A percentile compares a stretch with the other conserved stretches of the same genome.
Conservation (phyloP, 352 stramenopile species). For the Globisporangium carolinianum region DNA sequence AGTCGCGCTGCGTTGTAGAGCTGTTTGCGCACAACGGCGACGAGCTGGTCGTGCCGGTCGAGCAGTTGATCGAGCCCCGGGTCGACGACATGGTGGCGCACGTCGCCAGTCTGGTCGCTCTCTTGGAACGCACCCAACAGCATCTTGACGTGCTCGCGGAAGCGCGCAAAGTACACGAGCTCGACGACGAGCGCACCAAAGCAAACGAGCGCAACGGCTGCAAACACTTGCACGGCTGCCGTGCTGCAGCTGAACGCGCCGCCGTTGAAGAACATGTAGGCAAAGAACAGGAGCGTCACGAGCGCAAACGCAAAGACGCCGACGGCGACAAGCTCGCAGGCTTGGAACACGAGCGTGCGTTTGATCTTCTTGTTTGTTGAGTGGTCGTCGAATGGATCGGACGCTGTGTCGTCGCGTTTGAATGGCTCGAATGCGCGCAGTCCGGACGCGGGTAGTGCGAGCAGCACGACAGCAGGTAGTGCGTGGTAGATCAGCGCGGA, state of each 20-base stretch:
- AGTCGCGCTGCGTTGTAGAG: conserved; percentile 70
- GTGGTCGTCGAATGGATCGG: conserved; percentile 31
- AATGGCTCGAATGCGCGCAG: conserved; percentile 70
- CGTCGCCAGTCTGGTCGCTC: conserved; percentile 64
- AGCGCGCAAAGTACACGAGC: conserved; percentile 64
- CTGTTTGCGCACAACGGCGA: conserved; percentile 52
- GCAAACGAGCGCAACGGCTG: conserved; percentile 38
- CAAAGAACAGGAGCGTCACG: conserved; percentile 59
- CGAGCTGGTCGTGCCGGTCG: conserved; percentile 42
- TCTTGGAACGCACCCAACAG: conserved; percentile 74
- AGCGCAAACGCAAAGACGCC: conserved; percentile 46
- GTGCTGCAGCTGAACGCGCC: conserved; percentile 50
- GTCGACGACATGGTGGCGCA: conserved; percentile 62
- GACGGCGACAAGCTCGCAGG: conserved; percentile 56
- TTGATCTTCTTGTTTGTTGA: conserved; percentile 53
- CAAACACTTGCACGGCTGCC: conserved; percentile 47
- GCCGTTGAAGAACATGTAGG: conserved; percentile 81
- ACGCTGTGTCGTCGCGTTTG: conserved; percentile 33
- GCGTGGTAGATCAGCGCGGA: conserved; percentile 66
- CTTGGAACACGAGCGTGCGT: conserved; percentile 61
- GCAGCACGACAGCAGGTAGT: conserved; percentile 44
- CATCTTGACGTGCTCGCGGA: conserved; percentile 83
- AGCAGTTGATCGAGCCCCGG: conserved; percentile 44
- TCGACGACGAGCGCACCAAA: conserved; percentile 60
- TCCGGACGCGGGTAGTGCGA: conserved; percentile 48